Conservation (phyloP, 73 alveolate species). For the Paramecium caudatum region DNA sequence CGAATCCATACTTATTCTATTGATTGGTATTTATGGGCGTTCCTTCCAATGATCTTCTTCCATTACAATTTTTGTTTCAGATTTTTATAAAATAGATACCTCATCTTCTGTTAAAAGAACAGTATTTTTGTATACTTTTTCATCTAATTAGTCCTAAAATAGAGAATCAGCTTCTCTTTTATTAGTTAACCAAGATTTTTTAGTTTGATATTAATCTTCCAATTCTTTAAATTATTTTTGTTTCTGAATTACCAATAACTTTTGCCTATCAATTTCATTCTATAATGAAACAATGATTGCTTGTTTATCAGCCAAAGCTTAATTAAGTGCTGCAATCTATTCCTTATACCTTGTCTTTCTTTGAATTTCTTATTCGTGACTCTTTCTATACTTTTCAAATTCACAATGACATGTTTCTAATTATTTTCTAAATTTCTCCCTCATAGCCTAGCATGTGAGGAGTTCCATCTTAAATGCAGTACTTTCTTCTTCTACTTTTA, state of each 20-base stretch:
- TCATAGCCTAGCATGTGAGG: not conserved
- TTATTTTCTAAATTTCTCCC: not conserved
- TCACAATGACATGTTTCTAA: not conserved
- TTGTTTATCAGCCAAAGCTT: not conserved
- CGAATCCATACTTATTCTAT: not conserved
- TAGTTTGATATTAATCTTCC: conserved; percentile 16
- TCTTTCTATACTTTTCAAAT: not conserved
- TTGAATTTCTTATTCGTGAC: conserved; percentile 13
- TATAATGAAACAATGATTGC: not conserved
- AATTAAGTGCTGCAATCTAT: not conserved
- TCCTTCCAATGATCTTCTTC: not conserved
- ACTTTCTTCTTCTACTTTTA: not conserved
- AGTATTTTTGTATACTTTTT: not conserved
- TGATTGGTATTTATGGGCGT: not conserved
- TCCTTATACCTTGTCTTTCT: not conserved
- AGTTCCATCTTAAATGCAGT: not conserved
- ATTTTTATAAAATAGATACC: not conserved
- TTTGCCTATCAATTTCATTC: not conserved
- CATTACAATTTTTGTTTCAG: not conserved
- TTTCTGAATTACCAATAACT: not conserved
- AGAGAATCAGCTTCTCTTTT: not conserved
- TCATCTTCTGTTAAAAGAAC: conserved; percentile 2
- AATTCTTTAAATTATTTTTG: conserved; percentile 12
- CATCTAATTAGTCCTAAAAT: not conserved
- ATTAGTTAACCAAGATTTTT: conserved; percentile 20